These are phyloP conservation scores for Rhinocladiella similis DNA, from an alignment of 2,329 filamentous ascomycete species.

Conservation along the genomic window DNA sequence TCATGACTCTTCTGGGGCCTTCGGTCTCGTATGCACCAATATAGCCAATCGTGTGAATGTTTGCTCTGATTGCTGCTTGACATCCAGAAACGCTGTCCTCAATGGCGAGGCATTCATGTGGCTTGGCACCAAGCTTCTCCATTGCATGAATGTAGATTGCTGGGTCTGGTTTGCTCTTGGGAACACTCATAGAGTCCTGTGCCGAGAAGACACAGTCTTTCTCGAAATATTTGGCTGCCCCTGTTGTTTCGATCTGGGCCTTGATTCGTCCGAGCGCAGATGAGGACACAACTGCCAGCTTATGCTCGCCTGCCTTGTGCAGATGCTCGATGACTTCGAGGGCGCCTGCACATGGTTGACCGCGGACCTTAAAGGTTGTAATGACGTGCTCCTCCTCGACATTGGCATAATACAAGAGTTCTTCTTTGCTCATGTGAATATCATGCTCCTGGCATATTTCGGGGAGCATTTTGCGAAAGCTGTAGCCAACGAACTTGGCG, in stretches of 20 bases:
- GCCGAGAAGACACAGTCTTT: conserved; percentile 76
- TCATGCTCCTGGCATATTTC: conserved; percentile 73
- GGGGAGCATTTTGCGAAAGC: conserved; percentile 89
- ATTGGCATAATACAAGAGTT: conserved; percentile 72
- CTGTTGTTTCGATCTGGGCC: conserved; percentile 76
- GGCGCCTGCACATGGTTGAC: conserved; percentile 68
- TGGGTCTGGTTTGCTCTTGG: conserved; percentile 89
- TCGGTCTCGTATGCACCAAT: conserved; percentile 71
- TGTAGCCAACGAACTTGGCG: conserved; percentile 85
- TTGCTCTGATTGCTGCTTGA: conserved; percentile 72
- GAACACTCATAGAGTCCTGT: conserved; percentile 72
- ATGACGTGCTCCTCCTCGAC: conserved; percentile 83
- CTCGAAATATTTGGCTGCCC: conserved; percentile 78
- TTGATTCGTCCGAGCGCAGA: conserved; percentile 75
- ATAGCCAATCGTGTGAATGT: conserved; percentile 80
- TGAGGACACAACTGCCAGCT: conserved; percentile 76
- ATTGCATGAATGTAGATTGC: conserved; percentile 82
- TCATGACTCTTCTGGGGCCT: conserved; percentile 65
- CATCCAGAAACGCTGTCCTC: conserved; percentile 89
- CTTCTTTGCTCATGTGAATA: conserved; percentile 67
- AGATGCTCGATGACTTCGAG: conserved; percentile 68
- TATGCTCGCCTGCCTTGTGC: conserved; percentile 62
- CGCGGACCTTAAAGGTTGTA: conserved; percentile 69
- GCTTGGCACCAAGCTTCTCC: conserved; percentile 68
- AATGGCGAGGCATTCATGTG: conserved; percentile 73